Evolutionary conservation across 306 rosid genomes (phyloP).

Genomic region (Mucuna pruriens): DNA sequence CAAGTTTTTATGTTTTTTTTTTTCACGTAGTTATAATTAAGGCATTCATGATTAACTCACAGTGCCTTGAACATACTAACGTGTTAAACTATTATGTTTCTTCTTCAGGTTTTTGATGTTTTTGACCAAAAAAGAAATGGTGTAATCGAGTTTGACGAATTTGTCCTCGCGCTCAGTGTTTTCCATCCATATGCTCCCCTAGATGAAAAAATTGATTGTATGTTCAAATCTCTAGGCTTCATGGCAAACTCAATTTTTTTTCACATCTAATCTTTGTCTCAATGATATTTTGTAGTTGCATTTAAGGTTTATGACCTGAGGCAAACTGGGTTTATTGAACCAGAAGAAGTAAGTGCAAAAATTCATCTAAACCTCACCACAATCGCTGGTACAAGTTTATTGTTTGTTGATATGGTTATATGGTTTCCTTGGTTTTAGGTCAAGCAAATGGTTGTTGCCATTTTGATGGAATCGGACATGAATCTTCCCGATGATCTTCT

Average conservation of each 20-base stretch:
- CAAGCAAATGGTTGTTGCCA: slow-evolving; percentile 83
- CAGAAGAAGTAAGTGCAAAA: slow-evolving; percentile 71
- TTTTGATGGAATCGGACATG: slow-evolving; percentile 70
- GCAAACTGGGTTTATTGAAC: slow-evolving; percentile 81
- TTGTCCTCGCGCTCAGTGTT: slow-evolving; percentile 67
- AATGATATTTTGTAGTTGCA: slow-evolving; percentile 61
- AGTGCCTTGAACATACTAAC: slow-evolving; percentile 15
- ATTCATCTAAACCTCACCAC: background rate
- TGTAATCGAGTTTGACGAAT: slow-evolving; percentile 83
- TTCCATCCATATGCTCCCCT: slow-evolving; percentile 79
- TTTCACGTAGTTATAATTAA: background rate
- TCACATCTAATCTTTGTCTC: slow-evolving; percentile 25
- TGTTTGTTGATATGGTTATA: background rate
- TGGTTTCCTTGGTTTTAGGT: slow-evolving; percentile 59
- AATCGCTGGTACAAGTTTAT: background rate
- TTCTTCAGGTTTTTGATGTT: slow-evolving; percentile 73
- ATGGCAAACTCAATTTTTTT: slow-evolving; percentile 24
- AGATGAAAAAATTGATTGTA: slow-evolving; percentile 82
- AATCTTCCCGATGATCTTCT: slow-evolving; percentile 74
- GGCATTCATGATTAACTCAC: slow-evolving; percentile 15
- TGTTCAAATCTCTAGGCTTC: slow-evolving; percentile 31
- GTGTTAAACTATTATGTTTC: background rate
- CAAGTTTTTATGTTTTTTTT: background rate
- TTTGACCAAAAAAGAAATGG: slow-evolving; percentile 84
- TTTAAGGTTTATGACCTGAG: slow-evolving; percentile 84